Evolutionary conservation across 495 filamentous ascomycete genomes (phyloP).

Genomic region (Penicillium dipodomyicola): DNA sequence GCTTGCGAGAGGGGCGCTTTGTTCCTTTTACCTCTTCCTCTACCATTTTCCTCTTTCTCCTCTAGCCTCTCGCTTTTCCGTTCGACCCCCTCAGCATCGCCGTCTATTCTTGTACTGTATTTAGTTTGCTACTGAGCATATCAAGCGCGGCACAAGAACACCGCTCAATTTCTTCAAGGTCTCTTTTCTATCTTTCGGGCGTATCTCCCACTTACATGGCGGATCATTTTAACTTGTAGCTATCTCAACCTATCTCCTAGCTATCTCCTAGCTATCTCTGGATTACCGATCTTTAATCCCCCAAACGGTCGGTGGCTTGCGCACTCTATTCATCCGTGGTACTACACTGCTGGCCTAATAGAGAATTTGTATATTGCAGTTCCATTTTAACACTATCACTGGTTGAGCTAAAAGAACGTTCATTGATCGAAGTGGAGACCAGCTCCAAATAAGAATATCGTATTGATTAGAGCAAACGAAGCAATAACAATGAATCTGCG

Average conservation of each 20-base stretch:
- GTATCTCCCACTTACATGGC: neutral
- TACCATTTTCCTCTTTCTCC: conserved; percentile 14
- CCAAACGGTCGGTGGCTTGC: neutral
- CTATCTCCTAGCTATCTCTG: no score
- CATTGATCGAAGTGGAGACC: no score
- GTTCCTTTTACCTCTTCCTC: conserved; percentile 8
- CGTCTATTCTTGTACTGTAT: conserved; percentile 27
- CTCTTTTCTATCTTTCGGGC: neutral
- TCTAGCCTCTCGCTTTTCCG: conserved; percentile 19
- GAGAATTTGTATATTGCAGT: no score
- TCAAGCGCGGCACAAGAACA: conserved; percentile 6
- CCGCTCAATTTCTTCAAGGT: neutral
- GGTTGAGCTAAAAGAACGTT: no score
- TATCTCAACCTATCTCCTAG: neutral
- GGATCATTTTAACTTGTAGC: neutral
- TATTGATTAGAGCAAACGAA: no score
- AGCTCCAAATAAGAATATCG: no score
- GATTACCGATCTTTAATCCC: conserved; percentile 9
- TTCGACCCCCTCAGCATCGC: conserved; percentile 2
- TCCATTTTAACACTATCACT: no score
- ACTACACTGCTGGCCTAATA: no score
- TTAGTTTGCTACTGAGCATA: conserved; percentile 19
- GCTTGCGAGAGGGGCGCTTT: conserved; percentile 20
- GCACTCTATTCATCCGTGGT: neutral
- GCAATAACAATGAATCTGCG: no score